Evolutionary conservation across 257 asterid genomes (phyloP).

Genomic region (Plectranthus barbatus): DNA sequence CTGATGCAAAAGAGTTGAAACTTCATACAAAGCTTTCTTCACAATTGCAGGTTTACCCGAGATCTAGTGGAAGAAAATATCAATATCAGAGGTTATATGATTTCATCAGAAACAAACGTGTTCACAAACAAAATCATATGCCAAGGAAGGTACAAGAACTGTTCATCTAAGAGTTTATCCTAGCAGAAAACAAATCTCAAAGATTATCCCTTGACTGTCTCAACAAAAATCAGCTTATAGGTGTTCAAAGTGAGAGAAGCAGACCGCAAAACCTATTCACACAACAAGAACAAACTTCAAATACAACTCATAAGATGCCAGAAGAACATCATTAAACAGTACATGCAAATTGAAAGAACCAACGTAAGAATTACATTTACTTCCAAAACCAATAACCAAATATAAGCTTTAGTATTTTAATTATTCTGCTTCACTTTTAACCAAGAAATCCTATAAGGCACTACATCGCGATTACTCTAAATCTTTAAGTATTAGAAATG

Average conservation of each 20-base stretch:
- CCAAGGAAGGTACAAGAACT: slow-evolving; percentile 2
- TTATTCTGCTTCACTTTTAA: background rate
- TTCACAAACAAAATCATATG: background rate
- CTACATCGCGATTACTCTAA: background rate
- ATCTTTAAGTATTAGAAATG: background rate
- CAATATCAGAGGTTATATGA: slow-evolving; percentile 9
- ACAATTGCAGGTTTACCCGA: slow-evolving; percentile 60
- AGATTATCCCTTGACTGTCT: background rate
- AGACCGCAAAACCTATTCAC: background rate
- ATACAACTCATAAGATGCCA: background rate
- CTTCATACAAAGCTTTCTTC: slow-evolving; percentile 57
- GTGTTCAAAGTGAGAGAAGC: background rate
- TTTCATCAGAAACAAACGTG: background rate
- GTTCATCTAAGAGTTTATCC: background rate
- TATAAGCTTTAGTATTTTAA: background rate
- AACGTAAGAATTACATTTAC: background rate
- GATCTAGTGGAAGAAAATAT: slow-evolving; percentile 39
- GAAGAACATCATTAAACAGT: background rate
- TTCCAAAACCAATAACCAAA: background rate
- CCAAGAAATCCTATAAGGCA: background rate
- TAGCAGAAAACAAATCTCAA: background rate
- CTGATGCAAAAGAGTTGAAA: slow-evolving; percentile 67
- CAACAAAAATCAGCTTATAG: background rate
- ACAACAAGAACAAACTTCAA: slow-evolving; percentile 11
- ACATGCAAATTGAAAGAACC: background rate